Percentiles rank a stretch among this genome's conserved stretches.
phyloP scores from a whole-genome alignment of 1,284 basidiomycete species.

The Takashimella tepidaria region DNA sequence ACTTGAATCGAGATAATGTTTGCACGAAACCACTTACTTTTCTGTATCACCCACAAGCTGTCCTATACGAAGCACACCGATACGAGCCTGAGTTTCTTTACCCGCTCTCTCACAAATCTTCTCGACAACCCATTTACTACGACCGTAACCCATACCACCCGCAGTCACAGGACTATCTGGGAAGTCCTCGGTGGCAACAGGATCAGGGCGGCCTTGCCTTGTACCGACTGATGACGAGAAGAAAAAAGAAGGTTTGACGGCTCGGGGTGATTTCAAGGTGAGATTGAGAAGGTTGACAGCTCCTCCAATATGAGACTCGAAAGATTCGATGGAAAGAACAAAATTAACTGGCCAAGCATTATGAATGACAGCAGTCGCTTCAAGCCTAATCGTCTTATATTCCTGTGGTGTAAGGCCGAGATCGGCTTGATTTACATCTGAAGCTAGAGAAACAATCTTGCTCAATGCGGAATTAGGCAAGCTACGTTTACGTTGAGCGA shows the following conservation, averaged over 20 bases:
- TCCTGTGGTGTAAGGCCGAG: slow-evolving; percentile 49
- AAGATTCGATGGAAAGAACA: slow-evolving; percentile 50
- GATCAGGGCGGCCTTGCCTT: slow-evolving; percentile 30
- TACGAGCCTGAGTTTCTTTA: slow-evolving; percentile 36
- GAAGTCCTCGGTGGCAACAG: slow-evolving; percentile 27
- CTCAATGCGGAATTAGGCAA: slow-evolving; percentile 18
- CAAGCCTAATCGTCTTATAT: slow-evolving; percentile 46
- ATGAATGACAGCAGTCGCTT: slow-evolving; percentile 54
- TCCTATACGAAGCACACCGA: slow-evolving; percentile 50
- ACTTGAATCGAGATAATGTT: no score
- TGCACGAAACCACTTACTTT: slow-evolving; percentile 37
- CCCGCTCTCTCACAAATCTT: slow-evolving; percentile 52
- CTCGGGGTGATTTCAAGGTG: slow-evolving; percentile 49
- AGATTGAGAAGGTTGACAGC: slow-evolving; percentile 56
- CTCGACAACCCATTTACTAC: slow-evolving; percentile 61
- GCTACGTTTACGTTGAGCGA: slow-evolving; percentile 25
- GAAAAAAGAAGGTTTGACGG: slow-evolving; percentile 50
- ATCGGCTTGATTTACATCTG: slow-evolving; percentile 48
- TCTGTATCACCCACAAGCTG: slow-evolving; percentile 54
- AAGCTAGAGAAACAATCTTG: slow-evolving; percentile 50
- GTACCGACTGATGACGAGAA: slow-evolving; percentile 58
- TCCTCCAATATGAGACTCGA: slow-evolving; percentile 54
- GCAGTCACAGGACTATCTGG: slow-evolving; percentile 28
- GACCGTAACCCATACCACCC: slow-evolving; percentile 54
- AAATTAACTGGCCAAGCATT: slow-evolving; percentile 48